Conservation (phyloP, 345 rosid species). For the Reutealis trisperma region DNA sequence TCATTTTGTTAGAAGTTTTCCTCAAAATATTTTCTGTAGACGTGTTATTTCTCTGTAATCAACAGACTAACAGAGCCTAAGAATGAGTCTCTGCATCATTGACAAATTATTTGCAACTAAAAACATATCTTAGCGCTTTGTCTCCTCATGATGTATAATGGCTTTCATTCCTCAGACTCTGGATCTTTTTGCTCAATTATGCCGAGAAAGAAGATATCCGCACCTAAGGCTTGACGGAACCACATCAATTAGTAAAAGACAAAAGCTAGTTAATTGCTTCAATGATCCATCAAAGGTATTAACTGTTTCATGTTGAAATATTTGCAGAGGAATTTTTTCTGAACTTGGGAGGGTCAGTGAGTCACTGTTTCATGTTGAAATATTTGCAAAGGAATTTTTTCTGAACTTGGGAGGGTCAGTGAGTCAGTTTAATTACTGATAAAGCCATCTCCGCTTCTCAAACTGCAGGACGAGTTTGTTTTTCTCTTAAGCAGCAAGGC, state of each 20-base stretch:
- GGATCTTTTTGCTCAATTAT: slow-evolving; percentile 95
- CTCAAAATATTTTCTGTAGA: too few species aligned
- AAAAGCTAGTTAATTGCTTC: slow-evolving; percentile 83
- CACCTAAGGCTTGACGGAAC: slow-evolving; percentile 90
- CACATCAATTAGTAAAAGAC: slow-evolving; percentile 94
- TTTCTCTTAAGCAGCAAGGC: slow-evolving; percentile 98
- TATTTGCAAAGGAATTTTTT: not conserved
- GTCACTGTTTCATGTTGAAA: not conserved
- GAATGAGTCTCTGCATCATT: not conserved
- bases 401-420: not conserved
- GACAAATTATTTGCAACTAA: slow-evolving; percentile 2
- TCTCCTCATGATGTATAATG: not conserved
- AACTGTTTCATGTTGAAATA: not conserved
- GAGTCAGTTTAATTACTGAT: not conserved
- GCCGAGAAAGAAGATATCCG: slow-evolving; percentile 98
- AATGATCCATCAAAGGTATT: slow-evolving; percentile 83
- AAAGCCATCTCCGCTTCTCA: slow-evolving; percentile 11
- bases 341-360: not conserved
- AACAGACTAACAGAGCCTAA: not conserved
- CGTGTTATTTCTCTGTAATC: not conserved
- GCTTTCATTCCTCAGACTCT: slow-evolving; percentile 60
- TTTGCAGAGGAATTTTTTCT: not conserved
- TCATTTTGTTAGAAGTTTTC: too few species aligned
- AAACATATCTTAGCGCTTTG: slow-evolving; percentile 9
- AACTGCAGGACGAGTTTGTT: slow-evolving; percentile 86